Base-by-base conservation (phyloP, 2,329 filamentous ascomycete species). In the Dendrostoma leiphaemia region DNA sequence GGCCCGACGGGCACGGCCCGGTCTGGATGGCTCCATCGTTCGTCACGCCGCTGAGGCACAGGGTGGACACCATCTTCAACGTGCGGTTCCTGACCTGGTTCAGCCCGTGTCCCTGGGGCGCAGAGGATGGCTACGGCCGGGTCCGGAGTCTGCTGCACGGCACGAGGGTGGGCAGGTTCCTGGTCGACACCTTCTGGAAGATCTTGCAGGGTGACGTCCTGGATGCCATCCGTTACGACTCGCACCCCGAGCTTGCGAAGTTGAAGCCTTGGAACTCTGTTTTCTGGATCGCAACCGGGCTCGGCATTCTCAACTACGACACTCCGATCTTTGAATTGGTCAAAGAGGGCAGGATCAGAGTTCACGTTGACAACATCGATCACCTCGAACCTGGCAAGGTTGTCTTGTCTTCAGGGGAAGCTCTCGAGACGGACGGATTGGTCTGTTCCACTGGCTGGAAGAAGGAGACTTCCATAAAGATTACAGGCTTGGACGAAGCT, bases 31-130 rank as follows among this genome's bases (percentile, higher is more conserved):
- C 78, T 1, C 78, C 80, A 0, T 67, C 76, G 0, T 81, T 80
- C 52, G 82, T 88, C 15, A 86, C 84, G 0, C 83, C 83, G 0
- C 64, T 86, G 41, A 83, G 82, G 64, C 76, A 74, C 43, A 79
- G 78, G 68, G 69, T 88, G 0, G 85, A 89, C 62, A 80, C 83
- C 59, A 70, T 89, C 0, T 49, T 66, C 0, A 62, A 59, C 23
- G 63, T 79, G 0, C 79, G 86, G 0, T 77, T 84, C 57, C 69
- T 88, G 59, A 83, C 79, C 0, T 88, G 83, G 79, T 80, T 89
- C 63, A 82, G 76, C 19, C 85, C 86, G 0, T 88, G 84, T 59
- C 76, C 83, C 2, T 89, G 83, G 82, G 84, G 82, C 1, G 68
- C 71, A 2, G 77, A 74, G 9, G 81, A 81, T 57, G 82, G 80